Evolutionary conservation across 345 rosid species (phyloP).

Genomic region (Brassica juncea): DNA sequence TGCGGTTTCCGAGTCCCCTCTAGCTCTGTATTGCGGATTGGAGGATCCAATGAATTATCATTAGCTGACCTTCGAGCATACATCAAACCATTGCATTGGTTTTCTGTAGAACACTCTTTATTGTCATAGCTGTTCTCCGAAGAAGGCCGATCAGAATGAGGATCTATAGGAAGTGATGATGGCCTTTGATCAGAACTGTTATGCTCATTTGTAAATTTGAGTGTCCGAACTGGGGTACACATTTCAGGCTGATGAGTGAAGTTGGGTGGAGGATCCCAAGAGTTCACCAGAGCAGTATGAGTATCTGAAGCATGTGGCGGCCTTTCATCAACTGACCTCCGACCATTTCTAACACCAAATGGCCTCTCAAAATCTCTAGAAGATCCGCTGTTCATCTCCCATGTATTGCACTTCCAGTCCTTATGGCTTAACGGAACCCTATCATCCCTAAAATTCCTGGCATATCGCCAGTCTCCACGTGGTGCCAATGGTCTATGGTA

Average conservation of each 20-base stretch:
- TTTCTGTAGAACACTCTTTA: slow-evolving; percentile 32
- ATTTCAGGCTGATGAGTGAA: slow-evolving; percentile 28
- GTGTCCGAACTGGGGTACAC: slow-evolving; percentile 33
- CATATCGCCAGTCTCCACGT: slow-evolving; percentile 72
- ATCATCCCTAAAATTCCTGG: slow-evolving; percentile 61
- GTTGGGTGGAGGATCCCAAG: slow-evolving; percentile 49
- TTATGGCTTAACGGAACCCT: slow-evolving; percentile 66
- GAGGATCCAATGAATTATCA: slow-evolving; percentile 33
- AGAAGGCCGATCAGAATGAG: slow-evolving; percentile 35
- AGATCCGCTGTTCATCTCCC: slow-evolving; percentile 70
- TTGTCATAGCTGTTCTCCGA: slow-evolving; percentile 27
- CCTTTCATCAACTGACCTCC: slow-evolving; percentile 64
- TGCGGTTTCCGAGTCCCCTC: slow-evolving; percentile 32
- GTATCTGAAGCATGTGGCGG: slow-evolving; percentile 43
- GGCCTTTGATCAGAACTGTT: slow-evolving; percentile 32
- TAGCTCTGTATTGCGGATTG: slow-evolving; percentile 24
- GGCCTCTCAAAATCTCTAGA: slow-evolving; percentile 55
- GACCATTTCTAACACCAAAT: slow-evolving; percentile 52
- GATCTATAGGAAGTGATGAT: slow-evolving; percentile 22
- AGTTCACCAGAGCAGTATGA: too few relatives aligned
- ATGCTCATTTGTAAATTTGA: slow-evolving; percentile 25
- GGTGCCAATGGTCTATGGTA: slow-evolving; percentile 49
- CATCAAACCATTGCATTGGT: slow-evolving; percentile 33
- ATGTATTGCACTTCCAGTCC: slow-evolving; percentile 70
- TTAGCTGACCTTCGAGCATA: slow-evolving; percentile 26